Evolutionary conservation across 1,139 yeast genomes (phyloP), one percentile per base, ranked within the genome.

Genomic region (Starmera stellimalicola): DNA sequence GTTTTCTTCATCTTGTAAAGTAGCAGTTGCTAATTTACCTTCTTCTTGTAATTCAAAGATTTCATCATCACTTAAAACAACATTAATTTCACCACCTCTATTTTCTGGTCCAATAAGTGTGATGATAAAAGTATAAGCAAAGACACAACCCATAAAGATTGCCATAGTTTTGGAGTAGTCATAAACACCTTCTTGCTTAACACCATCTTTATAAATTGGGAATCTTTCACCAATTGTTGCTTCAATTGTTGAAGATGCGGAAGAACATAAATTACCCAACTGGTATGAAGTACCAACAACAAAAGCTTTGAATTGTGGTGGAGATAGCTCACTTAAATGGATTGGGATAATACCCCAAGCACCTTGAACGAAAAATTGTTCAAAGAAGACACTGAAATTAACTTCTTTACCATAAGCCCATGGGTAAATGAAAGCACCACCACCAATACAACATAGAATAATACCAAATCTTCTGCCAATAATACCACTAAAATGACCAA

Each of bases 331-430:
- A 2, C 83, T 67, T 33, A 82, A 63, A 55, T 81, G 85, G 42
- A 80, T 72, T 35, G 94, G 94, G 44, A 80, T 69, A 30, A 81
- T 82, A 46, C 94, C 93, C 87, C 94, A 84, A 14, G 85, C 81
- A 43, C 94, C 94, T 58, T 82, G 94, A 32, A 83, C 91, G 45
- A 76, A 76, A 50, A 77, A 74, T 57, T 84, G 94, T 47, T 83
- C 59, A 62, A 79, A 81, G 58, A 82, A 83, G 2, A 68, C 91
- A 38, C 83, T 80, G 6, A 91, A 93, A 50, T 81, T 77, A 43
- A 80, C 70, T 24, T 76, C 83, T 31, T 52, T 45, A 26, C 68
- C 55, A 48, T 74, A 81, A 0, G 83, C 88, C 88, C 91, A 77
- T 31, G 85, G 85, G 45, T 77, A 77, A 35, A 76, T 55, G 54